Percentiles rank a stretch among this genome's conserved stretches.
These are phyloP conservation scores for Schoenoplectus triqueter DNA, from an alignment of 202 grass and related monocot genomes.

Conservation along the genomic window DNA sequence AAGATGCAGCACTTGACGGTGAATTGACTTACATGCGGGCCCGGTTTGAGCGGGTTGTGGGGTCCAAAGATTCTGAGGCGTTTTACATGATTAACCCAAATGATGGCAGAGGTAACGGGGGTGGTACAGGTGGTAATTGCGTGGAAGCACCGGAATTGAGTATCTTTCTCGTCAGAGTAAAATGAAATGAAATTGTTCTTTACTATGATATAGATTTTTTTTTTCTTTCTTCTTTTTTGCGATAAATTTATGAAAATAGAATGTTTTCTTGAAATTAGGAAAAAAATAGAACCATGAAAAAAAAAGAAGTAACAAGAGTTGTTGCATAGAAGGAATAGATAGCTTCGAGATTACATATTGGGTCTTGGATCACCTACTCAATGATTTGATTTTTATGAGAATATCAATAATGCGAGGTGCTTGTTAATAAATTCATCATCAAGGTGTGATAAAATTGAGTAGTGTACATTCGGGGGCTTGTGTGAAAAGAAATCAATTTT, in stretches of 20 bases:
- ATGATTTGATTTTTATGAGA: constrained; percentile 36
- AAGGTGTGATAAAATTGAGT: not conserved
- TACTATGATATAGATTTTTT: not conserved
- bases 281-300: not conserved
- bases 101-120: constrained; percentile 33
- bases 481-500: not conserved
- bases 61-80: constrained; percentile 93
- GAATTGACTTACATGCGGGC: constrained; percentile 93
- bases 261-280: constrained; percentile 23
- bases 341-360: not conserved
- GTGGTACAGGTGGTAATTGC: constrained; percentile 15
- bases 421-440: too few relatives aligned
- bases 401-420: constrained; percentile 10
- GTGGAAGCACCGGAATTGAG: constrained; percentile 66
- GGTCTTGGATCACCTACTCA: not conserved
- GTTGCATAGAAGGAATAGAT: constrained; percentile 17
- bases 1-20: constrained; percentile 65
- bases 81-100: constrained; percentile 98
- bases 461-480: too few relatives aligned
- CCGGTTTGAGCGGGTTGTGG: constrained; percentile 90
- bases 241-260: constrained; percentile 36
- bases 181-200: constrained; percentile 42
- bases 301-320: not conserved
- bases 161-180: constrained; percentile 94
- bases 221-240: not conserved